These are phyloP conservation scores for Arabidopsis arenosa DNA, from an alignment of 345 rosid genomes.

Conservation along the genomic window DNA sequence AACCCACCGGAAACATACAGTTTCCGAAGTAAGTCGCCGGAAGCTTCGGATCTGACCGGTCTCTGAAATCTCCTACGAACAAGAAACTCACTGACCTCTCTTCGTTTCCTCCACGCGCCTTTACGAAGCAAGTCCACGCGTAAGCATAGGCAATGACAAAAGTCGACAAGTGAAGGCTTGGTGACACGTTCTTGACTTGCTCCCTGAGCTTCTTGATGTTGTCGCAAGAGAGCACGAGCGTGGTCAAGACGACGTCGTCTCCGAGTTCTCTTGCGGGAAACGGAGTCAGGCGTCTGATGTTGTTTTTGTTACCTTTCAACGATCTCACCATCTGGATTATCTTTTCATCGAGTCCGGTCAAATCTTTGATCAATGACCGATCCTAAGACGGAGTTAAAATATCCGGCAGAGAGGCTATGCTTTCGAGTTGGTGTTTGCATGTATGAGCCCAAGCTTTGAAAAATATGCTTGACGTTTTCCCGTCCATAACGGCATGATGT, in stretches of 20 bases:
- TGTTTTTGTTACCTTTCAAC: background rate
- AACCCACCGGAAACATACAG: constrained; percentile 32
- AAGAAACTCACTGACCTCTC: constrained; percentile 23
- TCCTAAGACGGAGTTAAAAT: constrained; percentile 36
- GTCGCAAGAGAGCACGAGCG: constrained; percentile 40
- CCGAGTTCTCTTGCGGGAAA: background rate
- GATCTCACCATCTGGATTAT: constrained; percentile 5
- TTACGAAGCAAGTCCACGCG: constrained; percentile 34
- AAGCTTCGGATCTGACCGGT: constrained; percentile 5
- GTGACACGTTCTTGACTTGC: constrained; percentile 30
- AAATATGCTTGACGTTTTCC: constrained; percentile 24
- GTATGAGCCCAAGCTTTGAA: constrained; percentile 48
- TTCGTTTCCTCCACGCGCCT: constrained; percentile 27
- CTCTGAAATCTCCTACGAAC: constrained; percentile 17
- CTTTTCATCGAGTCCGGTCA: constrained; percentile 12
- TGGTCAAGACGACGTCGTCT: constrained; percentile 33
- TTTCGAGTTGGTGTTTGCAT: constrained; percentile 6
- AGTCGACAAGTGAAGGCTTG: constrained; percentile 37
- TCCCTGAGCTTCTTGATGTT: constrained; percentile 41
- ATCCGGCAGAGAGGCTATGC: constrained; percentile 1
- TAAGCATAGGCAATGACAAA: constrained; percentile 48
- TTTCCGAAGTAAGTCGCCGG: constrained; percentile 41
- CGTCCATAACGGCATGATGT: constrained; percentile 42
- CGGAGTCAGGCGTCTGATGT: constrained; percentile 29
- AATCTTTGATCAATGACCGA: constrained; percentile 33